Evolutionary conservation across 164 flowering plant genomes (phyloP).

Genomic region (Chloranthus sessilifolius): DNA sequence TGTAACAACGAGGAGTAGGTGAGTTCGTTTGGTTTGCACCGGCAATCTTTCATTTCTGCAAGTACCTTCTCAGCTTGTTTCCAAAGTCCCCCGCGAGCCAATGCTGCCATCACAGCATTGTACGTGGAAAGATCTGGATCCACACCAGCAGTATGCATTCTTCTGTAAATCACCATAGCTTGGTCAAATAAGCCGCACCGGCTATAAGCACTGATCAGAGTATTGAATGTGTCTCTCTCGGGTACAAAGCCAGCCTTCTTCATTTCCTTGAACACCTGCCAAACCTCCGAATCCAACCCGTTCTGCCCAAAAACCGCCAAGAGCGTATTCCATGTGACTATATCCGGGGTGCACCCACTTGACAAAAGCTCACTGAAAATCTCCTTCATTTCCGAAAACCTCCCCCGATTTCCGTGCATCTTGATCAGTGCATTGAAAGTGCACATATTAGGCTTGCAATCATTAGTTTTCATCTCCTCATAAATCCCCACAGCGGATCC

Average conservation of each 20-base stretch:
- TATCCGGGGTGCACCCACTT: slow-evolving; percentile 60
- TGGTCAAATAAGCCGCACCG: slow-evolving; percentile 71
- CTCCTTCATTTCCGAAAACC: slow-evolving; percentile 82
- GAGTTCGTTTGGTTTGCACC: slow-evolving; percentile 73
- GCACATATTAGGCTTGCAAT: slow-evolving; percentile 85
- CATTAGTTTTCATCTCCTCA: slow-evolving; percentile 70
- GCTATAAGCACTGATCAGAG: slow-evolving; percentile 85
- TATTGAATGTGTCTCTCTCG: slow-evolving; percentile 87
- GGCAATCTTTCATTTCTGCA: slow-evolving; percentile 68
- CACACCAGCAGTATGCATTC: slow-evolving; percentile 67
- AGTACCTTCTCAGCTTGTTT: slow-evolving; percentile 76
- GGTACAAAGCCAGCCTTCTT: slow-evolving; percentile 88
- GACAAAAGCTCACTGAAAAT: slow-evolving; percentile 67
- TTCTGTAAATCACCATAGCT: slow-evolving; percentile 68
- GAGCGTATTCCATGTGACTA: slow-evolving; percentile 93
- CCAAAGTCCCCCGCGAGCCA: slow-evolving; percentile 92
- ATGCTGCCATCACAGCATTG: slow-evolving; percentile 84
- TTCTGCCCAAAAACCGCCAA: slow-evolving; percentile 89
- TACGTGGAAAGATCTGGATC: slow-evolving; percentile 85
- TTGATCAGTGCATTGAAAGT: slow-evolving; percentile 87
- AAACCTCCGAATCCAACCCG: slow-evolving; percentile 84
- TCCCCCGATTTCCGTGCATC: slow-evolving; percentile 87
- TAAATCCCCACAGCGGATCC: slow-evolving; percentile 62
- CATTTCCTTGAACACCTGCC: slow-evolving; percentile 89
- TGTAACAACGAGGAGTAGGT: slow-evolving; percentile 77